A percentile compares a stretch with the other conserved stretches of the same genome.
Conservation (phyloP, 345 rosid genomes). For the Draba incana region DNA sequence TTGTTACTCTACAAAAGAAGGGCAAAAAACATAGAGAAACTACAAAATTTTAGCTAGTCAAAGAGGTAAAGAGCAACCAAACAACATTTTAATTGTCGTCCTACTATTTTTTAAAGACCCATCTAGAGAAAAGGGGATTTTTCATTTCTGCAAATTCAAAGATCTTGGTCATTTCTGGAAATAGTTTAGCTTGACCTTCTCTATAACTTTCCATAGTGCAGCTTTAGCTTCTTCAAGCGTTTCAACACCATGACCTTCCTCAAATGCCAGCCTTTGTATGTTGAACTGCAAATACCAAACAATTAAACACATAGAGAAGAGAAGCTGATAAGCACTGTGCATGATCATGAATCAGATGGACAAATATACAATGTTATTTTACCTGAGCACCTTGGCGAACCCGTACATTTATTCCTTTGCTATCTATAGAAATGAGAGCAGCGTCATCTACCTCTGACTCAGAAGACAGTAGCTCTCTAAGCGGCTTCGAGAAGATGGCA, state of each 20-base stretch:
- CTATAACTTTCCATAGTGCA: slow-evolving; percentile 73
- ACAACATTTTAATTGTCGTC: slow-evolving; percentile 22
- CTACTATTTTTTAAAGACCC: not conserved
- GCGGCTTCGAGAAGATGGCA: slow-evolving; percentile 77
- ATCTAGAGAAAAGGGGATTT: slow-evolving; percentile 13
- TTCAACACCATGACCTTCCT: slow-evolving; percentile 71
- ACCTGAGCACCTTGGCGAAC: slow-evolving; percentile 99
- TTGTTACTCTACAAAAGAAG: slow-evolving; percentile 16
- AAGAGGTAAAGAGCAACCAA: slow-evolving; percentile 1
- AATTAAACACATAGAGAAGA: not conserved
- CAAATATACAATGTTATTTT: slow-evolving; percentile 11
- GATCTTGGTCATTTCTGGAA: slow-evolving; percentile 43
- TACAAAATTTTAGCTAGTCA: slow-evolving; percentile 32
- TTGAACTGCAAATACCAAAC: slow-evolving; percentile 59
- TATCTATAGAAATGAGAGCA: slow-evolving; percentile 92
- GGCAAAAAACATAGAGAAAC: not conserved
- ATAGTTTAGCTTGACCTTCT: slow-evolving; percentile 61
- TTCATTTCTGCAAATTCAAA: slow-evolving; percentile 51
- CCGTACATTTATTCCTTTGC: slow-evolving; percentile 89
- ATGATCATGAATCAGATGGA: slow-evolving; percentile 13
- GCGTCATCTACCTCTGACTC: slow-evolving; percentile 89
- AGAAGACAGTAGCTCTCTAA: slow-evolving; percentile 61
- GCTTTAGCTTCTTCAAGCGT: slow-evolving; percentile 89
- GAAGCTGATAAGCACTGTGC: slow-evolving; percentile 6
- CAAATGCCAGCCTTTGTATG: slow-evolving; percentile 87